Base-by-base conservation (phyloP, 371 early-diverging fungal genomes). In the Saksenaea oblongispora region DNA sequence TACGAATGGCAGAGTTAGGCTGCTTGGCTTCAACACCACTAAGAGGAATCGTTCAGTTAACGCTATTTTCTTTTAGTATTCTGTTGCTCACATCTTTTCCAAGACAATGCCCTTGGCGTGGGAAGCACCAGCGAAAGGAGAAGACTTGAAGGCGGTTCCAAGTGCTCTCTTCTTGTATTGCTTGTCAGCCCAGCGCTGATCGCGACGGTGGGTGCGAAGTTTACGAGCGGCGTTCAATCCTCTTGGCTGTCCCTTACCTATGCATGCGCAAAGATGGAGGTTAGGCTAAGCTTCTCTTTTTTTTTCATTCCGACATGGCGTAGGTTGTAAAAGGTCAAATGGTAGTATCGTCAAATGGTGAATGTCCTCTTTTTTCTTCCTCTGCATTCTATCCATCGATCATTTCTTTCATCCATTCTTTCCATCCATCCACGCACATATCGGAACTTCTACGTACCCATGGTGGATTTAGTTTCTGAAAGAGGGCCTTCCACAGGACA, bases 1-100 rank as follows among this genome's bases (percentile, higher is more conserved):
- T 99, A 89, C 99, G 97, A 89, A 99, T 97, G 76, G 99, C 99
- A 86, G 99, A 99, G 97, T 99, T 99, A 77, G 99, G 99, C 89
- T 99, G 99, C 88, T 99, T 99, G 77, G 99, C 98, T 90, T 99
- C 99, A 72, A 99, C 97, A 92, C 99, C 99, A 86, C 94, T 95
- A 71, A 61, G 28, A 53, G 27, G 22, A 62, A 37, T 28, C 15
- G 9, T 39, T 41, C 54, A 17, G 0, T 54, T 57, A 15, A 63
- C 24, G 4, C 8, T 35, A 41, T 53, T 14, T 54, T 44, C 3
- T 53, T 9, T 36, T 5, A 57, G 24, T 57, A n/a, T 47, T 58
- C 10, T 27, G 17, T n/a, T 53, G n/a, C 89, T 66, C 85, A 95
- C 95, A 98, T 98, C 92, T 99, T 99, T 89, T 99, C 99, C 59